Evolutionary conservation across 2,329 filamentous ascomycete genomes (phyloP), one percentile per base, ranked within the genome.

Genomic region (Gaeumannomyces tritici): DNA sequence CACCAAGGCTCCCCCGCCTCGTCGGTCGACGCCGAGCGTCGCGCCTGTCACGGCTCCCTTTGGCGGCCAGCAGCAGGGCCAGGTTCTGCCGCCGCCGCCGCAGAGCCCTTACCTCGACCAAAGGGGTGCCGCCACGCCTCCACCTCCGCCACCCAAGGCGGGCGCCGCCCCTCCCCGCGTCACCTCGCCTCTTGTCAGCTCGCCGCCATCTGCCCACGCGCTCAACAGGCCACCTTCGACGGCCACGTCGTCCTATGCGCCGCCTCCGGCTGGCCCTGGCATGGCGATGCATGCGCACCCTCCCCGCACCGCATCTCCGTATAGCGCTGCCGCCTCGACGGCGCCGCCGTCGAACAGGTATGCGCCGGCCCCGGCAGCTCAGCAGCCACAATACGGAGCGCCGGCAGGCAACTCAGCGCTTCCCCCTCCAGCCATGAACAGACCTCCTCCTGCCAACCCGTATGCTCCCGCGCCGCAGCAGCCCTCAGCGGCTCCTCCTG

Each of bases 231-330:
- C 84, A 63, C 75, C 83, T 35, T 84, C 86, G 64, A 77, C 86
- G 60, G 77, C 84, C 57, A 80, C 84, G 59, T 84, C 84, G 73
- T 77, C 82, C 3, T 91, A 93, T 67, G 85, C 86, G 12, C 88
- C 88, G 55, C 79, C 84, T 61, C 77, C 80, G 8, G 76, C 81
- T 13, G 60, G 69, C 64, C 65, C 69, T 55, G 64, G 72, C 58
- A 68, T 75, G 55, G 71, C 75, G 2, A 65, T 70, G 64, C 83
- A 83, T 57, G 80, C 86, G 55, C 83, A 85, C 26, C 82, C 91
- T 61, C 83, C 87, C 27, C 87, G 91, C 66, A 91, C 89, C 31
- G 83, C 89, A 5, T 96, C 93, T 29, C 93, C 93, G 7, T 97
- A 96, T 74, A 91, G 93, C 69, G 85, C 89, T 51, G 89, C 93